Conservation (phyloP, 306 rosid genomes). For the Begonia peltatifolia region DNA sequence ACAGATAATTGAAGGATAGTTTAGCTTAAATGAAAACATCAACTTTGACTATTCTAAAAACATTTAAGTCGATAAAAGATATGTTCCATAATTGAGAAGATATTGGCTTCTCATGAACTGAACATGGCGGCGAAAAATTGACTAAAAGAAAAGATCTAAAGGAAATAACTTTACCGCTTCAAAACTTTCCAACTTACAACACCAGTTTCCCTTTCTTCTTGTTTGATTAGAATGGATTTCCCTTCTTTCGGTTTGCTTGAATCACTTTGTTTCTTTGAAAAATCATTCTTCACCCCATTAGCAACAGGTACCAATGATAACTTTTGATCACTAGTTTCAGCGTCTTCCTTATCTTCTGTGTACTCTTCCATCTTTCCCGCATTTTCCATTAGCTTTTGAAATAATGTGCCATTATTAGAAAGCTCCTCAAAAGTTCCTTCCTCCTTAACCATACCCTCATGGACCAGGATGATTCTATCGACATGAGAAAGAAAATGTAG, state of each 20-base stretch:
- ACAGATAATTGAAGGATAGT: no score
- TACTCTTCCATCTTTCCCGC: slow-evolving; percentile 80
- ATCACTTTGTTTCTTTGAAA: slow-evolving; percentile 21
- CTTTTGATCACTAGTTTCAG: slow-evolving; percentile 16
- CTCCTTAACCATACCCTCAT: slow-evolving; percentile 72
- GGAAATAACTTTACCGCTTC: slow-evolving; percentile 31
- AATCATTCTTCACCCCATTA: slow-evolving; percentile 25
- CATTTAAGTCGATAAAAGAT: no score
- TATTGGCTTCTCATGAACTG: no score
- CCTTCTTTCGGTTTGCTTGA: slow-evolving; percentile 36
- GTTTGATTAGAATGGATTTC: slow-evolving; percentile 65
- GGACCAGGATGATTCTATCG: slow-evolving; percentile 66
- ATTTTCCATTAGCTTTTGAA: slow-evolving; percentile 90
- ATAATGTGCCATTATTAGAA: slow-evolving; percentile 48
- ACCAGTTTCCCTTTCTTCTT: slow-evolving; percentile 88
- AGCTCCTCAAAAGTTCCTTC: slow-evolving; percentile 87
- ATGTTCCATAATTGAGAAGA: no score
- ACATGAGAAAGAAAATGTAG: slow-evolving; percentile 85
- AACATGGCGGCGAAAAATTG: no score
- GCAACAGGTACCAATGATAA: slow-evolving; percentile 16
- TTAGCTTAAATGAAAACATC: no score
- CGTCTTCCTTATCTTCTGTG: slow-evolving; percentile 28
- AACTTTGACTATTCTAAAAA: no score
- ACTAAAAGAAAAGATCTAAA: no score
- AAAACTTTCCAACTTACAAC: slow-evolving; percentile 73